A percentile compares a stretch with the other conserved stretches of the same genome.
phyloP scores from a whole-genome alignment of 78 protist genomes.

The Protostelium mycophagum region DNA sequence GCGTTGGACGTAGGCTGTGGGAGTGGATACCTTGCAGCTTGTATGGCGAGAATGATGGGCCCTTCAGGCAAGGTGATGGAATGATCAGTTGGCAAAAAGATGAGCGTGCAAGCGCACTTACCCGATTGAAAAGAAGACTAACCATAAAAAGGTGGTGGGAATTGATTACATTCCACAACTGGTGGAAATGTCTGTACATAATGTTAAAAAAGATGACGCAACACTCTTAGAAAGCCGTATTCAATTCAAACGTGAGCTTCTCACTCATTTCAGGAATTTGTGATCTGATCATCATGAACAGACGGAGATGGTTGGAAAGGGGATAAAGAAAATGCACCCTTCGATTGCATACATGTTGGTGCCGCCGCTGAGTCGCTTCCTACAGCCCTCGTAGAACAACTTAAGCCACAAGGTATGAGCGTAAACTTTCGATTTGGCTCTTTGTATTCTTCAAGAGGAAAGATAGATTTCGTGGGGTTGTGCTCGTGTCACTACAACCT shows the following conservation, averaged over 20 bases:
- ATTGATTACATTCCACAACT: slow-evolving; percentile 19
- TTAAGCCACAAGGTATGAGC: background rate
- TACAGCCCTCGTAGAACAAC: background rate
- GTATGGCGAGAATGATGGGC: slow-evolving; percentile 23
- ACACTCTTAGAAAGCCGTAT: background rate
- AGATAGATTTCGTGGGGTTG: no score
- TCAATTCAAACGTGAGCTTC: background rate
- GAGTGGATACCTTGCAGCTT: slow-evolving; percentile 28
- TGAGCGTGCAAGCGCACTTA: no score
- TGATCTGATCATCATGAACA: background rate
- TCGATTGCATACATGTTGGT: background rate
- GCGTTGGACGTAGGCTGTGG: slow-evolving; percentile 52
- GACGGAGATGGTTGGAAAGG: background rate
- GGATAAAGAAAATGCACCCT: background rate
- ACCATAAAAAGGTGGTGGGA: background rate
- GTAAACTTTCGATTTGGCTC: no score
- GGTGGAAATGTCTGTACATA: slow-evolving; percentile 4
- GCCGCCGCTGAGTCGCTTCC: background rate
- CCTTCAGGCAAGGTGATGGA: background rate
- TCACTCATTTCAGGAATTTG: no score
- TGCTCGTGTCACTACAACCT: no score
- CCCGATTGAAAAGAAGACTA: background rate
- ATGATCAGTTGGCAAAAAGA: no score
- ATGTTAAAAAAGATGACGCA: background rate
- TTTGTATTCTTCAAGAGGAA: no score